phyloP scores from a whole-genome alignment of 2,329 filamentous ascomycete genomes.

The Pseudogymnoascus sp. region DNA sequence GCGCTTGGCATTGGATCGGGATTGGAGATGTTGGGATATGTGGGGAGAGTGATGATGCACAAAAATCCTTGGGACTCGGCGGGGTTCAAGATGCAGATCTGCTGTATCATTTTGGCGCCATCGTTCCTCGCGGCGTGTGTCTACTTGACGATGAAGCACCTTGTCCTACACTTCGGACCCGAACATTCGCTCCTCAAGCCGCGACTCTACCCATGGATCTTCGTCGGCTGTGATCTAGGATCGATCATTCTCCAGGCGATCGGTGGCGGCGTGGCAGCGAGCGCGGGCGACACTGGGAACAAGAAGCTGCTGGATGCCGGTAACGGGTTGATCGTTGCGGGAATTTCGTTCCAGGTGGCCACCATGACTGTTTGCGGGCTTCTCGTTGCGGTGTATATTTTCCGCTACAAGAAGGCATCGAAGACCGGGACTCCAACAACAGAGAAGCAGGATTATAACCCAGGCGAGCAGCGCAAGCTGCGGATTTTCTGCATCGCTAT shows the following conservation, averaged over 20 bases:
- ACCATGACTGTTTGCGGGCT: slow-evolving; percentile 27
- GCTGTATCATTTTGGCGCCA: slow-evolving; percentile 31
- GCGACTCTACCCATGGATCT: slow-evolving; percentile 45
- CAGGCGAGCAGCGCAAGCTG: slow-evolving; percentile 7
- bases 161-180: slow-evolving; percentile 41
- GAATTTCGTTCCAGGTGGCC: slow-evolving; percentile 32
- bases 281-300: neutral
- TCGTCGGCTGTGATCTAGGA: slow-evolving; percentile 49
- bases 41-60: slow-evolving; percentile 42
- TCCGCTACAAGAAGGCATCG: neutral
- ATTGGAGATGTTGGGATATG: slow-evolving; percentile 46
- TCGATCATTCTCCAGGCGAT: slow-evolving; percentile 51
- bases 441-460: neutral
- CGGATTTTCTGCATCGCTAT: slow-evolving; percentile 16
- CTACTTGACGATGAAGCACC: slow-evolving; percentile 56
- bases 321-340: slow-evolving; percentile 32
- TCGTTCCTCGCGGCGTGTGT: slow-evolving; percentile 54
- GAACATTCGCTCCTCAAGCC: slow-evolving; percentile 42
- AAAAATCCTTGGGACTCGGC: slow-evolving; percentile 45
- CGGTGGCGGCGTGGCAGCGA: slow-evolving; percentile 44
- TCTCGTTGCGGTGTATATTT: slow-evolving; percentile 12
- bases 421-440: neutral
- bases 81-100: slow-evolving; percentile 51
- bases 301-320: slow-evolving; percentile 11
- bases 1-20: slow-evolving; percentile 41